Evolutionary conservation across 768 basidiomycete genomes (phyloP).

Genomic region (Lepiota brunneoincarnata): DNA sequence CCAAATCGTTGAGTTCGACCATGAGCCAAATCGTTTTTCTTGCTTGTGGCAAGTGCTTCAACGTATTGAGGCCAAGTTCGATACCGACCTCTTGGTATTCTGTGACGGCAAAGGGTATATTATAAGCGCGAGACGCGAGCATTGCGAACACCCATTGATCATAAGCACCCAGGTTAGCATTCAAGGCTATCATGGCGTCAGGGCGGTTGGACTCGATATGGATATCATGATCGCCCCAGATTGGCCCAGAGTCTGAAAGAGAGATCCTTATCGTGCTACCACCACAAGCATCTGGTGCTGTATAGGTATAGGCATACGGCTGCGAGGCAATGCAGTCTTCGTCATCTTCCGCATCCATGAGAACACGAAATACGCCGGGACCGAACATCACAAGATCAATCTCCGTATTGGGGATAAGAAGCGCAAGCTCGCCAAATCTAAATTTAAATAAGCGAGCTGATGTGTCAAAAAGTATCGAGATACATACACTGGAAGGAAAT

Average conservation of each 20-base stretch:
- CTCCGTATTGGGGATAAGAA: constrained; percentile 43
- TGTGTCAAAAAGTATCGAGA: neutral
- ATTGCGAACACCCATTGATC: constrained; percentile 34
- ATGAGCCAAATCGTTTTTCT: constrained; percentile 3
- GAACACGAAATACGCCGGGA: constrained; percentile 24
- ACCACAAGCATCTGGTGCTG: constrained; percentile 33
- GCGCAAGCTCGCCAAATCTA: constrained; percentile 43
- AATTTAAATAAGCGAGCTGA: neutral
- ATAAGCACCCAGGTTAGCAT: constrained; percentile 37
- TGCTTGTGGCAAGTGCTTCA: neutral
- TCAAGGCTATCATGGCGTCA: constrained; percentile 40
- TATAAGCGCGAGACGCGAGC: constrained; percentile 20
- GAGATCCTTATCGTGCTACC: constrained; percentile 34
- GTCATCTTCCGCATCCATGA: constrained; percentile 27
- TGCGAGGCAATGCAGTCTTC: constrained; percentile 25
- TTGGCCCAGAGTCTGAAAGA: constrained; percentile 21
- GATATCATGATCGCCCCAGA: constrained; percentile 13
- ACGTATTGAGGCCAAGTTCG: neutral
- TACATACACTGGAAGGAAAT: constrained; percentile 7
- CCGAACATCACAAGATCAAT: constrained; percentile 42
- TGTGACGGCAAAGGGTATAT: constrained; percentile 25
- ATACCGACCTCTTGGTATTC: constrained; percentile 18
- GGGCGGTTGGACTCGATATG: constrained; percentile 20
- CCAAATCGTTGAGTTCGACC: neutral
- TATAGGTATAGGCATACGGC: constrained; percentile 28